Conservation (phyloP, 2,329 filamentous ascomycete genomes). For the Neurospora sp. region DNA sequence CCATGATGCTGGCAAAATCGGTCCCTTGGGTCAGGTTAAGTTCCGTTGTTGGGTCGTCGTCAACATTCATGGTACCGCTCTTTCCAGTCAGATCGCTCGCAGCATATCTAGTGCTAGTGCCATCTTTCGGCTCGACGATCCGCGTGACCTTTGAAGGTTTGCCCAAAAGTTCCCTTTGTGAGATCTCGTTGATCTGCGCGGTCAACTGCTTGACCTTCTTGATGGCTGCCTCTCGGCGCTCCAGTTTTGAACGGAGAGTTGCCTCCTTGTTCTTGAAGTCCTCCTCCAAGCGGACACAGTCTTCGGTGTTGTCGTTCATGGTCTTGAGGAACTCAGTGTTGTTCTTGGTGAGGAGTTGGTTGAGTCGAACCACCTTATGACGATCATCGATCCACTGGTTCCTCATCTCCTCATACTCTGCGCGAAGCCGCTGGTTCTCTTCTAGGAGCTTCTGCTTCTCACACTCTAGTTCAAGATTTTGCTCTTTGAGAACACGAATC, state of each 20-base stretch:
- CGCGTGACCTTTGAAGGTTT: slow-evolving; percentile 24
- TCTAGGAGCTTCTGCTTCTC: slow-evolving; percentile 22
- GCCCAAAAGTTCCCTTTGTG: slow-evolving; percentile 17
- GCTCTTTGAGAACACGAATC: slow-evolving; percentile 17
- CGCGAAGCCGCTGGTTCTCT: slow-evolving; percentile 38
- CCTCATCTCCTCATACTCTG: slow-evolving; percentile 36
- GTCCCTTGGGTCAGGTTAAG: slow-evolving; percentile 26
- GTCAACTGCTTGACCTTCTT: slow-evolving; percentile 20
- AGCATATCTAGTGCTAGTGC: slow-evolving; percentile 14
- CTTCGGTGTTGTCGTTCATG: slow-evolving; percentile 15
- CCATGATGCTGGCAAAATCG: slow-evolving; percentile 23
- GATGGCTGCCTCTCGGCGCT: slow-evolving; percentile 21
- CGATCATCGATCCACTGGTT: slow-evolving; percentile 29
- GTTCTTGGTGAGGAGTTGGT: slow-evolving; percentile 15
- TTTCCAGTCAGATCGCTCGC: slow-evolving; percentile 25
- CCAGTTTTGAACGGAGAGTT: slow-evolving; percentile 20
- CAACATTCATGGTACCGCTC: slow-evolving; percentile 24
- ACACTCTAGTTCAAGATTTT: slow-evolving; percentile 16
- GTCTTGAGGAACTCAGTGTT: slow-evolving; percentile 11
- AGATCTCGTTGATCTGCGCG: slow-evolving; percentile 17
- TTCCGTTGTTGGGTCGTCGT: slow-evolving; percentile 28
- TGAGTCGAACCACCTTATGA: slow-evolving; percentile 15
- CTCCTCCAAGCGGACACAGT: slow-evolving; percentile 16
- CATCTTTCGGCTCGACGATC: slow-evolving; percentile 20
- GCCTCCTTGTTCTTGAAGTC: slow-evolving; percentile 16